Conservation (phyloP, 2,329 filamentous ascomycete genomes). For the Gnomoniopsis smithogilvyi region DNA sequence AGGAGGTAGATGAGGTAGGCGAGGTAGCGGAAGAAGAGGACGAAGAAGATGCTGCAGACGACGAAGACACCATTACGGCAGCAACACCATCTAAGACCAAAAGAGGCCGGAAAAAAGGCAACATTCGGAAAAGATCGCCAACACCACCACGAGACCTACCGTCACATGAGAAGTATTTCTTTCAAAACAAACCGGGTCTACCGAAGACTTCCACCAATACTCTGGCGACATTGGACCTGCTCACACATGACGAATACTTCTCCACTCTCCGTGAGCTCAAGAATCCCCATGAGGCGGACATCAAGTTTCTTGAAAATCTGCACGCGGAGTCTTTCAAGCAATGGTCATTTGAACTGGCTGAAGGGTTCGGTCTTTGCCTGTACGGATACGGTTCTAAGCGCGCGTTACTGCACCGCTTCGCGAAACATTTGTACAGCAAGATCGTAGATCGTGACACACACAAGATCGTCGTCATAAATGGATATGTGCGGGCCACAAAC, state of each 20-base stretch:
- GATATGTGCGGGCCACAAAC: slow-evolving; percentile 67
- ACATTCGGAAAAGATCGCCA: slow-evolving; percentile 60
- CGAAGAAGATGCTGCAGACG: slow-evolving; percentile 20
- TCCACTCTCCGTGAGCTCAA: slow-evolving; percentile 58
- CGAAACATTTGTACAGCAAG: slow-evolving; percentile 60
- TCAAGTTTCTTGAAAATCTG: slow-evolving; percentile 67
- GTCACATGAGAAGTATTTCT: slow-evolving; percentile 89
- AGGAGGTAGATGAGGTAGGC: slow-evolving; percentile 27
- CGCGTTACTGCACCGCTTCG: slow-evolving; percentile 70
- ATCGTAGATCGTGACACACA: slow-evolving; percentile 36
- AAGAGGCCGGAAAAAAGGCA: slow-evolving; percentile 42
- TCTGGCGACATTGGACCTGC: slow-evolving; percentile 67
- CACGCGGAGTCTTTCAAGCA: slow-evolving; percentile 83
- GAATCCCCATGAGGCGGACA: slow-evolving; percentile 69
- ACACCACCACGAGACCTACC: slow-evolving; percentile 80
- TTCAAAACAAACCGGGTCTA: slow-evolving; percentile 79
- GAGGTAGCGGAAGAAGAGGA: slow-evolving; percentile 19
- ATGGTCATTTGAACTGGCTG: slow-evolving; percentile 85
- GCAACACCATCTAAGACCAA: slow-evolving; percentile 46
- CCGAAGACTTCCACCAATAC: slow-evolving; percentile 86
- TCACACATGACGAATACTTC: slow-evolving; percentile 93
- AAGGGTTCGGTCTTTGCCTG: slow-evolving; percentile 84
- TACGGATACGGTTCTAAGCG: slow-evolving; percentile 94
- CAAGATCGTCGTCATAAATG: slow-evolving; percentile 81
- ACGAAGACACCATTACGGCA: slow-evolving; percentile 27